These are phyloP conservation scores for Talaromyces adpressus DNA, from an alignment of 495 filamentous ascomycete species.

Conservation along the genomic window DNA sequence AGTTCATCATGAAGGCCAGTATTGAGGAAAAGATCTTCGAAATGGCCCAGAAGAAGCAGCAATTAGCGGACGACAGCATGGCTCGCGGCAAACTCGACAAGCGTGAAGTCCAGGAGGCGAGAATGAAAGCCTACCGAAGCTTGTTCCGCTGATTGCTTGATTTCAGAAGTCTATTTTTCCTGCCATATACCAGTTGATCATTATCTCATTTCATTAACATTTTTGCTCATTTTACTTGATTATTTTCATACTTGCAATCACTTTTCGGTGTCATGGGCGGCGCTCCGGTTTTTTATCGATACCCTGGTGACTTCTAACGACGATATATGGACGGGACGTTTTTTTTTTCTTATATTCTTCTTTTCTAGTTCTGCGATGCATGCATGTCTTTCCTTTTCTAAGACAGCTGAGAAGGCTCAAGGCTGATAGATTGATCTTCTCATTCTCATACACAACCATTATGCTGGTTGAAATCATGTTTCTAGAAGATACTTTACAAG, in stretches of 20 bases:
- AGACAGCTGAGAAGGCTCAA: neutral
- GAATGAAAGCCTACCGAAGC: conserved; percentile 70
- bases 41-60: conserved; percentile 83
- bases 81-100: conserved; percentile 63
- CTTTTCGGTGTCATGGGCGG: conserved; percentile 7
- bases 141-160: conserved; percentile 60
- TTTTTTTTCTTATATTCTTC: neutral
- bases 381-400: neutral
- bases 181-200: neutral
- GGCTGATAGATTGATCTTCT: neutral
- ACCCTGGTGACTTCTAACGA: conserved; percentile 2
- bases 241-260: neutral
- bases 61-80: conserved; percentile 81
- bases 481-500: neutral
- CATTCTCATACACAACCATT: neutral
- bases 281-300: conserved; percentile 4
- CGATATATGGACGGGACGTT: neutral
- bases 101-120: conserved; percentile 64
- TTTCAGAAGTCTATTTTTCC: neutral
- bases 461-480: conserved; percentile 1
- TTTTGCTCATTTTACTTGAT: neutral
- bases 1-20: conserved; percentile 81
- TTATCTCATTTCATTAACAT: conserved; percentile 2
- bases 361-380: neutral
- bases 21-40: conserved; percentile 93